phyloP scores from a whole-genome alignment of 2,329 filamentous ascomycete genomes.

The Colletotrichum somersetense region DNA sequence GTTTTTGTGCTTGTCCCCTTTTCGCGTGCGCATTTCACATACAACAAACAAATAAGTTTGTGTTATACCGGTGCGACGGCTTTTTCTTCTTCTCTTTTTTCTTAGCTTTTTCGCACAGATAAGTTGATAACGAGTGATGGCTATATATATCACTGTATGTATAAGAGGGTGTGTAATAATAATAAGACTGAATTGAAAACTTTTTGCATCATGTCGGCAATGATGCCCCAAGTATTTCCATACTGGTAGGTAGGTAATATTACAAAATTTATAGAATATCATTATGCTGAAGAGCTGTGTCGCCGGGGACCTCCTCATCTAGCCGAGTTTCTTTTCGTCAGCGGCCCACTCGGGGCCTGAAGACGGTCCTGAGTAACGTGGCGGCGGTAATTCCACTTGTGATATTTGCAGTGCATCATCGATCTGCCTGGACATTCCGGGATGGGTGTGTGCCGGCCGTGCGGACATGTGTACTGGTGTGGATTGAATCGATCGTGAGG shows the following conservation, averaged over 20 bases:
- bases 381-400: conserved; percentile 37
- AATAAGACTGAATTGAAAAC: neutral
- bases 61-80: too few species aligned
- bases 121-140: neutral
- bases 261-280: conserved; percentile 34
- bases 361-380: conserved; percentile 29
- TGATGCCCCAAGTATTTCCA: conserved; percentile 28
- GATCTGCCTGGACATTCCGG: conserved; percentile 30
- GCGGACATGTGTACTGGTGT: conserved; percentile 18
- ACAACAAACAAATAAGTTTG: too few species aligned
- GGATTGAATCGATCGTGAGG: conserved; percentile 33
- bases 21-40: too few species aligned
- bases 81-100: too few species aligned
- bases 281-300: conserved; percentile 40
- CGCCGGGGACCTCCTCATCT: conserved; percentile 16
- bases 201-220: conserved; percentile 22
- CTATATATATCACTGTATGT: too few species aligned
- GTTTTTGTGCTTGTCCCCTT: too few species aligned
- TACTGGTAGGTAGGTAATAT: conserved; percentile 14
- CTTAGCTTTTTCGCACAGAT: neutral
- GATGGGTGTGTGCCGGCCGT: conserved; percentile 24
- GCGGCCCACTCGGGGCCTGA: conserved; percentile 26
- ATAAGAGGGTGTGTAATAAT: neutral
- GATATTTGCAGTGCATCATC: conserved; percentile 40
- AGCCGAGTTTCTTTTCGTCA: conserved; percentile 36